Percentiles rank a stretch among this genome's conserved stretches.
These are phyloP conservation scores for Scenedesmus sp. DNA, from an alignment of 163 green algal species.

Conservation along the genomic window DNA sequence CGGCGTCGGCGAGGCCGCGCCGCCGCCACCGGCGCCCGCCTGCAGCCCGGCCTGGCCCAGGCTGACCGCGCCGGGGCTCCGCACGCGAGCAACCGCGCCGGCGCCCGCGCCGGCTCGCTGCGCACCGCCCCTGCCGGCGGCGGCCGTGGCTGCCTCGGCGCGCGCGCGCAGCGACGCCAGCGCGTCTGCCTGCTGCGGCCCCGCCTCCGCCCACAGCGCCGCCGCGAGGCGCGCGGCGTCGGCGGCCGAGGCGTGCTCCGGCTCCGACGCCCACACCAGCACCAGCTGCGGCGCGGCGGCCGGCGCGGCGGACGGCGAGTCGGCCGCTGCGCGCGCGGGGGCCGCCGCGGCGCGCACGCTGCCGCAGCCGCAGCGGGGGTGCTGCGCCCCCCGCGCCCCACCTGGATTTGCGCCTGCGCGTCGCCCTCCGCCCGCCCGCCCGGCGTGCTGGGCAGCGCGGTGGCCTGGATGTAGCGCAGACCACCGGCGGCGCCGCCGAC, in stretches of 20 bases:
- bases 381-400: background rate
- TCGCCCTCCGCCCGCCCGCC: constrained; percentile 31
- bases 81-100: too few relatives aligned
- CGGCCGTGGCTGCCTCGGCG: constrained; percentile 9
- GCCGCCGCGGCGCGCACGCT: too few relatives aligned
- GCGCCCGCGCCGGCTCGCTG: too few relatives aligned
- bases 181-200: background rate
- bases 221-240: constrained; percentile 14
- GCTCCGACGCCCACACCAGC: constrained; percentile 26
- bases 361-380: background rate
- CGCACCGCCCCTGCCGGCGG: background rate
- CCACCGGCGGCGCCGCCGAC: background rate
- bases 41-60: too few relatives aligned
- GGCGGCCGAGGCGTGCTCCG: background rate
- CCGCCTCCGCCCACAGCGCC: constrained; percentile 11
- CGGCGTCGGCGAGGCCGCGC: background rate
- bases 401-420: constrained; percentile 27
- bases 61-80: too few relatives aligned
- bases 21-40: background rate
- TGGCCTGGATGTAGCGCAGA: constrained; percentile 37
- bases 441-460: constrained; percentile 10
- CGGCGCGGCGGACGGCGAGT: too few relatives aligned
- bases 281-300: constrained; percentile 30
- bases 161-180: constrained; percentile 4
- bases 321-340: too few relatives aligned